Percentiles rank a stretch among this genome's conserved stretches.
These are phyloP conservation scores for Ascochyta lentis DNA, from an alignment of 2,329 filamentous ascomycete species.

Conservation along the genomic window DNA sequence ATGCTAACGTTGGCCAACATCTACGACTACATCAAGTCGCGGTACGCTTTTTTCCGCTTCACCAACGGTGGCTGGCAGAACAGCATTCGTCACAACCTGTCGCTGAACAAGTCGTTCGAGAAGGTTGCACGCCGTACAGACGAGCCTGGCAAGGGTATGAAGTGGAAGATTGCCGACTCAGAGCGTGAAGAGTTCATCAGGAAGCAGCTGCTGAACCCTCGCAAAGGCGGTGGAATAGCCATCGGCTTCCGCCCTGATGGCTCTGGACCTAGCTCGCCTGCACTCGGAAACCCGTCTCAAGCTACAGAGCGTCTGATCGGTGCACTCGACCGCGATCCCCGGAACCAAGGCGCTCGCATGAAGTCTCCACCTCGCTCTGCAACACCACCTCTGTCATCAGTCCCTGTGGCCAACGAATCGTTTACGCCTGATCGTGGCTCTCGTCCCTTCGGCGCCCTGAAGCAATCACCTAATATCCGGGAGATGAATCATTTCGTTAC, in stretches of 20 bases:
- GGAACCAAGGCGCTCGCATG: conserved; percentile 33
- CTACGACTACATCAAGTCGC: conserved; percentile 88
- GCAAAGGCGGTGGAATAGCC: conserved; percentile 45
- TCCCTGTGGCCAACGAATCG: conserved; percentile 58
- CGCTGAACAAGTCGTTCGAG: conserved; percentile 90
- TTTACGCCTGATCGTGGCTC: conserved; percentile 63
- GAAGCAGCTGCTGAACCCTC: conserved; percentile 60
- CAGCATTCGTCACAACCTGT: conserved; percentile 95
- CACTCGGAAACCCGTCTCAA: conserved; percentile 59
- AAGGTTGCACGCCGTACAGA: conserved; percentile 92
- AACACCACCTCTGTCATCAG: conserved; percentile 57
- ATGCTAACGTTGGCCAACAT: conserved; percentile 92
- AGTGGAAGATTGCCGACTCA: conserved; percentile 92
- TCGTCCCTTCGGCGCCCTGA: conserved; percentile 43
- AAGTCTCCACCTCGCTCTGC: conserved; percentile 53
- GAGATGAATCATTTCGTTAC: conserved; percentile 42
- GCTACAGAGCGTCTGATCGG: conserved; percentile 56
- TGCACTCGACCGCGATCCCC: conserved; percentile 37
- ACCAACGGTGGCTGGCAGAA: conserved; percentile 95
- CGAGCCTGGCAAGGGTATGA: conserved; percentile 98
- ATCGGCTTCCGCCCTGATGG: conserved; percentile 57
- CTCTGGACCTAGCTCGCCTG: conserved; percentile 73
- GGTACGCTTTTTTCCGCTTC: conserved; percentile 92
- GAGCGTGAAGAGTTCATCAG: conserved; percentile 86
- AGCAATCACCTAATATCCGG: conserved; percentile 40